phyloP scores from a whole-genome alignment of 805 yeast genomes.

The Saccharomycopsis sp. region DNA sequence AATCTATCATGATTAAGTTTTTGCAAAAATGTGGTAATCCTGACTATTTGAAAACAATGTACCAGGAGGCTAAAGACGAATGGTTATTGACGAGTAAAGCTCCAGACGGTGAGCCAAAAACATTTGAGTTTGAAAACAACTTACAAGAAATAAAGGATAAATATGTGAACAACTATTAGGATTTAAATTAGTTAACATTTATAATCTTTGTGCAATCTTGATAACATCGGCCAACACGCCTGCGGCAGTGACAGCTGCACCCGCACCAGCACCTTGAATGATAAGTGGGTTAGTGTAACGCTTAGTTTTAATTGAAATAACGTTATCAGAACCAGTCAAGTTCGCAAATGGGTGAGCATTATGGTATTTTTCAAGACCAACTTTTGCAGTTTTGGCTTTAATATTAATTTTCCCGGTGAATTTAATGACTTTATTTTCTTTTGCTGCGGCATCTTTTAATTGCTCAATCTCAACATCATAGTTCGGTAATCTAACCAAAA shows the following conservation, averaged over 20 bases:
- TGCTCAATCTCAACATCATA: constrained; percentile 75
- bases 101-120: not conserved
- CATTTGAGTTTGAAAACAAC: not conserved
- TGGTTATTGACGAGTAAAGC: not conserved
- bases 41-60: constrained; percentile 41
- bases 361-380: constrained; percentile 83
- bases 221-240: constrained; percentile 94
- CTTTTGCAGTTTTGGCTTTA: constrained; percentile 60
- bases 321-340: constrained; percentile 93
- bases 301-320: constrained; percentile 82
- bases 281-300: constrained; percentile 91
- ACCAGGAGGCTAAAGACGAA: constrained; percentile 46
- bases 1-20: constrained; percentile 65
- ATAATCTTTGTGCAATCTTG: constrained; percentile 76
- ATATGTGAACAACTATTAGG: not conserved
- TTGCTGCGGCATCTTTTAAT: constrained; percentile 73
- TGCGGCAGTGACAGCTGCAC: constrained; percentile 68
- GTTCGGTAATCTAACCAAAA: constrained; percentile 70
- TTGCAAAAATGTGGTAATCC: constrained; percentile 52
- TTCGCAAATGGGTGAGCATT: constrained; percentile 93
- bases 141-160: constrained; percentile 7
- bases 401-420: constrained; percentile 90
- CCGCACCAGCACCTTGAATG: constrained; percentile 97
- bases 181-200: not conserved
- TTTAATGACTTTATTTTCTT: constrained; percentile 81